Base-by-base conservation (phyloP, 805 yeast species). In the Candida krabiensis region DNA sequence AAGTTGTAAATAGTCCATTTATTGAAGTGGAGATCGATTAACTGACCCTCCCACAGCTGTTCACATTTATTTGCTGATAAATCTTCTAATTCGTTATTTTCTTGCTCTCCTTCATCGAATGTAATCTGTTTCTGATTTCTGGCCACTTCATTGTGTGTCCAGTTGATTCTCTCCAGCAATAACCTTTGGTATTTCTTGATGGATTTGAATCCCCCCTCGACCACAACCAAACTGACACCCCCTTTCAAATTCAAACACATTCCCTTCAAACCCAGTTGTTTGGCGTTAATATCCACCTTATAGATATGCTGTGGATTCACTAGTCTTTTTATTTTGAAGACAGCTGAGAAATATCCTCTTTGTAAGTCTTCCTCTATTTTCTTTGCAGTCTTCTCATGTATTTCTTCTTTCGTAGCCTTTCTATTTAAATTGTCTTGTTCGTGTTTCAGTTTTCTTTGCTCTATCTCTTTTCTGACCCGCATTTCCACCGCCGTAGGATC, bases 401-500 rank as follows among this genome's bases (percentile, higher is more conserved):
- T 65, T 46, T 82, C 72, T 31, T 84, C 89, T 15, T 72, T 68
- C 0, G 78, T 72, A 19, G 83, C 61, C 52, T 75, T 81, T 24
- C 98, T 68, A 6, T 62, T 76, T 34, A 71, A 70, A 58, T 93
- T 93, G 13, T 58, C 70, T 28, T 60, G 61, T 44, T 75, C 69
- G 62, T 93, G 99, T 27, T 64, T 60, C 11, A 61, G 46, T 23
- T 64, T 66, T 21, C 99, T 68, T 30, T 76, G 74, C 27, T 73
- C 79, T 4, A 88, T 83, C 44, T 90, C 93, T 17, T 66, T 60
- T 30, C 75, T 69, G 0, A 93, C 96, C 35, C 71, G 61, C 59
- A 70, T 68, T 54, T 91, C 99, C 49, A 89, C 82, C 3, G 78
- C 78, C 0, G 98, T 91, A 1, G 99, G 98, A 56, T 93, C 96